Evolutionary conservation across 352 stramenopile genomes (phyloP), one percentile per base, ranked within the genome.

Genomic region (Globisporangium cylindrosporum): DNA sequence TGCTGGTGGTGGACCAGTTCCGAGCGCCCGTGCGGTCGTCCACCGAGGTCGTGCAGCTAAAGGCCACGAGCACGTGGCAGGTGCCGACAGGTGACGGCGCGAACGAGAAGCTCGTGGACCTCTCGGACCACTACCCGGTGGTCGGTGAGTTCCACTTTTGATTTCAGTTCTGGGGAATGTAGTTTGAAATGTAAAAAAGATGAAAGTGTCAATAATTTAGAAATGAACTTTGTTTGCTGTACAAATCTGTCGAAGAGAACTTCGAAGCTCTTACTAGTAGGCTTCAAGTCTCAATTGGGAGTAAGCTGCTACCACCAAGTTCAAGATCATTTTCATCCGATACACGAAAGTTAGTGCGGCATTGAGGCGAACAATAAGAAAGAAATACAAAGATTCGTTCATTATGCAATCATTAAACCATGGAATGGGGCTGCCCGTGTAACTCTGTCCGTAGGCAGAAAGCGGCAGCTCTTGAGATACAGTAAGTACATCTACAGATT

Each of bases 51-150:
- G 72, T 92, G 53, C 78, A 70, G 22, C 72, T 92, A 2, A 92
- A 92, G 56, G 81, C 78, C 10, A 84, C 79, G 6, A 76, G 64
- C 6, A 55, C 79, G 53, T 88, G 79, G 81, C 14, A 34, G 18
- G 59, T 66, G 4, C 61, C 73, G 22, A 55, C 57, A 24, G 59
- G 70, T 4, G 18, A 43, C 4, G 32, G 32, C 9, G 36, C 62
- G 6, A 71, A 76, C 7, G 72, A 82, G 64, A 64, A 78, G 27
- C 73, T 88, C 14, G 62, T 84, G 20, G 83, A 92, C 34, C 66
- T 92, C 18, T 92, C 84, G 22, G 84, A 92, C 51, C 84, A 92
- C 55, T 92, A 89, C 62, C 84, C 84, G 6, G 80, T 92, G 36
- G 24, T 90, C 1, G 75, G 63, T 15, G 77, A 92, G 57, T 76